Evolutionary conservation across 164 flowering plant genomes (phyloP).

Genomic region (Nymphaea thermarum): DNA sequence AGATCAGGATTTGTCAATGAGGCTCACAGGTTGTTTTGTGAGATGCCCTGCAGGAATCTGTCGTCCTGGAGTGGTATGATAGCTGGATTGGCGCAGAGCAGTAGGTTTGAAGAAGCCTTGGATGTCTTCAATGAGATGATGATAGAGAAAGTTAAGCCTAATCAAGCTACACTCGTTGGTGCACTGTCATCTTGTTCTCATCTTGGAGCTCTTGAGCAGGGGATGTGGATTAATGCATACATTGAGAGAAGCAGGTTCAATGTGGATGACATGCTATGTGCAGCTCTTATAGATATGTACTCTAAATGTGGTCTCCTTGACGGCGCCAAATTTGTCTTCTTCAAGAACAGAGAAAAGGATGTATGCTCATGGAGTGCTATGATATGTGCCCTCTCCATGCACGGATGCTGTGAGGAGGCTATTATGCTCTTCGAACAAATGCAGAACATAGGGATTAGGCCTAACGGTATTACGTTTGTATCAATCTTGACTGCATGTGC

Average conservation of each 20-base stretch:
- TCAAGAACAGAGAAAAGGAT: constrained; percentile 7
- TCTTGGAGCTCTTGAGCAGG: constrained; percentile 13
- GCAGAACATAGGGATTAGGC: constrained; percentile 5
- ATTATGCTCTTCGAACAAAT: constrained; percentile 6
- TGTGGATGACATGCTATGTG: constrained; percentile 10
- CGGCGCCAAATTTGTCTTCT: constrained; percentile 4
- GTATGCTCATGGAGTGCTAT: constrained; percentile 8
- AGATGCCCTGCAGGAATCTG: constrained; percentile 7
- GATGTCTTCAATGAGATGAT: constrained; percentile 10
- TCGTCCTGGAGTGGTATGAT: constrained; percentile 12
- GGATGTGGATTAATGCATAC: constrained; percentile 11
- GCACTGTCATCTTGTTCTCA: constrained; percentile 14
- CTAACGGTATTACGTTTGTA: constrained; percentile 7
- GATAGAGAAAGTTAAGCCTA: constrained; percentile 9
- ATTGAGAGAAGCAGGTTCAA: constrained; percentile 6
- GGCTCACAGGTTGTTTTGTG: constrained; percentile 6
- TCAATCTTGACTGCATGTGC: constrained; percentile 11
- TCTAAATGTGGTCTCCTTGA: constrained; percentile 11
- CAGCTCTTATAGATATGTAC: constrained; percentile 13
- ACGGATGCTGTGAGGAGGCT: constrained; percentile 4
- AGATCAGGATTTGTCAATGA: constrained; percentile 6
- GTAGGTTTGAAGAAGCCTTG: constrained; percentile 6
- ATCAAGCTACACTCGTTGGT: constrained; percentile 14
- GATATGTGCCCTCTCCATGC: constrained; percentile 8
- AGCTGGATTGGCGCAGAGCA: constrained; percentile 9